phyloP scores from a whole-genome alignment of 306 rosid species.

The Potentilla sterilis region DNA sequence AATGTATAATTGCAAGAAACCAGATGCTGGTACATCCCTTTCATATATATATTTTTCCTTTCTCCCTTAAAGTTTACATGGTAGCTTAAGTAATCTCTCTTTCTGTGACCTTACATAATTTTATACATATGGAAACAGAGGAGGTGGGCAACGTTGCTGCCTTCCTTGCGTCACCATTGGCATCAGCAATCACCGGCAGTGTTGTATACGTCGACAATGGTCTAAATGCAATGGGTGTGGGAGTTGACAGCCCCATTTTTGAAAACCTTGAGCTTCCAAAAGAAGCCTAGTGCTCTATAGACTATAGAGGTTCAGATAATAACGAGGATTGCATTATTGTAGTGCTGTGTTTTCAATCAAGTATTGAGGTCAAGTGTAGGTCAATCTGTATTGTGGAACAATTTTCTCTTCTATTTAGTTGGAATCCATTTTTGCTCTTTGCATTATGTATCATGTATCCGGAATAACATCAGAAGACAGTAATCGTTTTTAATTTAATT shows the following conservation, averaged over 20 bases:
- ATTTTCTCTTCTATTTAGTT: not conserved
- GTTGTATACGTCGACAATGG: conserved; percentile 81
- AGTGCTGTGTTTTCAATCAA: not conserved
- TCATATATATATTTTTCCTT: not conserved
- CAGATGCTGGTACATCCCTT: not conserved
- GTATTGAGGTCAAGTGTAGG: not conserved
- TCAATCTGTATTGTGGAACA: not conserved
- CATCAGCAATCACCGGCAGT: conserved; percentile 85
- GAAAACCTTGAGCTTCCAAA: conserved; percentile 42
- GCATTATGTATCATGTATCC: not conserved
- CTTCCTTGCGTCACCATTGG: conserved; percentile 76
- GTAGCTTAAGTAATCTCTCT: not conserved
- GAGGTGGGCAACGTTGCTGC: conserved; percentile 89
- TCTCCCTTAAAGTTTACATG: not conserved
- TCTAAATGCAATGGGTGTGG: conserved; percentile 85
- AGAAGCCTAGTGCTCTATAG: conserved; percentile 9
- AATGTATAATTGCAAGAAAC: not conserved
- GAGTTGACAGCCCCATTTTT: conserved; percentile 63
- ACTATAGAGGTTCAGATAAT: not conserved
- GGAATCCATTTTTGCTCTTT: not conserved
- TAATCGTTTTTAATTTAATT: not conserved
- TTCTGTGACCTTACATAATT: not conserved
- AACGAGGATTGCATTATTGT: not conserved
- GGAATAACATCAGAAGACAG: not conserved
- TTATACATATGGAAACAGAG: conserved; percentile 44